Evolutionary conservation across 495 filamentous ascomycete species (phyloP).

Genomic region (Talaromyces wortmannii): DNA sequence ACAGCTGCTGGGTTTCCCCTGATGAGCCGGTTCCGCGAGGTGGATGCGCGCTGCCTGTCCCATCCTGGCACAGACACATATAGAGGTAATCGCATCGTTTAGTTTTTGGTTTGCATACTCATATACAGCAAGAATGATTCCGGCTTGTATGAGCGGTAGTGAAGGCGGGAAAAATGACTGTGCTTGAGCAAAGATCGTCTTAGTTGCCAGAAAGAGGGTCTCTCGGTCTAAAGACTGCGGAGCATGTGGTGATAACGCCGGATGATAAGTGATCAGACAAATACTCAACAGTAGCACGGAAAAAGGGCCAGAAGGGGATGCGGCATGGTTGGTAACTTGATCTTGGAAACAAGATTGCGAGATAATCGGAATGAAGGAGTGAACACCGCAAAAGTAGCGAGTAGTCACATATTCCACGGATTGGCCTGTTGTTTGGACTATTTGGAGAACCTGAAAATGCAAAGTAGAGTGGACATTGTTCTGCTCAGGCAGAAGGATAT

Average conservation of each 20-base stretch:
- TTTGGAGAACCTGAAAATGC: conserved; percentile 16
- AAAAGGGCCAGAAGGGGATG: conserved; percentile 14
- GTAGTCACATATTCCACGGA: conserved; percentile 23
- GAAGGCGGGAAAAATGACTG: conserved; percentile 19
- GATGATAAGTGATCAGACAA: conserved; percentile 19
- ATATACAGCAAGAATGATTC: conserved; percentile 19
- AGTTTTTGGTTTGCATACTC: conserved; percentile 21
- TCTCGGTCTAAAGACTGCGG: conserved; percentile 8
- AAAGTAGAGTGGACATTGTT: conserved; percentile 10
- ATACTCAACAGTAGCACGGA: conserved; percentile 27
- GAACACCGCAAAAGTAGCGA: conserved; percentile 28
- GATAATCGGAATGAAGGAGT: conserved; percentile 27
- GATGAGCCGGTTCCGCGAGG: neutral
- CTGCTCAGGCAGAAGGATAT: conserved; percentile 1
- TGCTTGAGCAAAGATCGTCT: conserved; percentile 25
- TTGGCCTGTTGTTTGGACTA: conserved; percentile 22
- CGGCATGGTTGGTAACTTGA: conserved; percentile 11
- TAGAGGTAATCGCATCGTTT: conserved; percentile 19
- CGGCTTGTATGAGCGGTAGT: conserved; percentile 26
- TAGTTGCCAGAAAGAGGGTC: conserved; percentile 24
- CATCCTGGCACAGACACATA: conserved; percentile 24
- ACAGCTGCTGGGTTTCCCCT: neutral
- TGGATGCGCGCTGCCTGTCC: conserved; percentile 18
- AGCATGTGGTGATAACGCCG: neutral
- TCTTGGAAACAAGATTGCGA: conserved; percentile 21